Percentiles rank a stretch among this genome's conserved stretches.
Evolutionary conservation across 352 stramenopile species (phyloP).

Genomic region (Thraustochytrium sp.): DNA sequence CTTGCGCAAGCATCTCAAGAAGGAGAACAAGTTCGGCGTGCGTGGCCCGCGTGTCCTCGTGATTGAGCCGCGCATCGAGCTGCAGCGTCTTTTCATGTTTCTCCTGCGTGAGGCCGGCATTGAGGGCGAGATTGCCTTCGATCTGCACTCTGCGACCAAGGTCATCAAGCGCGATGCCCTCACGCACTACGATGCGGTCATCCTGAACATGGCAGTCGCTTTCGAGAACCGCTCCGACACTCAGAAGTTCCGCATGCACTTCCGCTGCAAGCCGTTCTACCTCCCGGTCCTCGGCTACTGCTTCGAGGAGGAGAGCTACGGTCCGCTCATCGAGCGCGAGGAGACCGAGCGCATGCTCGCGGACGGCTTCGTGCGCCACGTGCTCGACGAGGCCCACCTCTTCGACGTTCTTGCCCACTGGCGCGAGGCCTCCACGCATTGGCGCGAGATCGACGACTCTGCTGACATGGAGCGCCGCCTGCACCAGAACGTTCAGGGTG

Average conservation of each 20-base stretch:
- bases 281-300: constrained; percentile 16
- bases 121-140: constrained; percentile 9
- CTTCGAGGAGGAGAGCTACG: background rate
- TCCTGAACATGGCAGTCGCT: background rate
- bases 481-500: constrained; percentile 1
- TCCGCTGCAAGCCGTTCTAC: constrained; percentile 25
- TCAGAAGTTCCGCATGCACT: constrained; percentile 27
- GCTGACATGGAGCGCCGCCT: constrained; percentile 6
- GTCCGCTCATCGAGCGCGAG: background rate
- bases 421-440: background rate
- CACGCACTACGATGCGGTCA: background rate
- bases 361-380: background rate
- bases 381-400: constrained; percentile 13
- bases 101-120: constrained; percentile 10
- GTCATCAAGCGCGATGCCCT: background rate
- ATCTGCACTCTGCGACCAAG: background rate
- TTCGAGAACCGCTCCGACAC: background rate
- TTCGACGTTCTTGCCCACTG: background rate
- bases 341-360: background rate
- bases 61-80: background rate
- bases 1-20: background rate
- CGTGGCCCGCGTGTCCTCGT: background rate
- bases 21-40: background rate
- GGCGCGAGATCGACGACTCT: background rate
- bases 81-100: constrained; percentile 9